phyloP scores from a whole-genome alignment of 805 yeast genomes.

The Tanozyma kutaoensis region DNA sequence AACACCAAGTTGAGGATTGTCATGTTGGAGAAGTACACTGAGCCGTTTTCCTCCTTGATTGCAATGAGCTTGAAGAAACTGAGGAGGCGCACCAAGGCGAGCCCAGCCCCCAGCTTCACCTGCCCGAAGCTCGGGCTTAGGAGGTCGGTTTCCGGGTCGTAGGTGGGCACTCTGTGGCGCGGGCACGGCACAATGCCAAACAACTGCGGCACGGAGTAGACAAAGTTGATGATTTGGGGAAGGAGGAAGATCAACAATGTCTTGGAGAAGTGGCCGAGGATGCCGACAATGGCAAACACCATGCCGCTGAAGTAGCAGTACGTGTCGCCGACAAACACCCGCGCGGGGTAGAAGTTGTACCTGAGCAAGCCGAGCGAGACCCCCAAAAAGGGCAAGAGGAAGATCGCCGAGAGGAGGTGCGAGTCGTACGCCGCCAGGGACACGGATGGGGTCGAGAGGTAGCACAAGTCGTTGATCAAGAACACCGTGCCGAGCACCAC shows the following conservation, averaged over 20 bases:
- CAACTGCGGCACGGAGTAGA: conserved; percentile 87
- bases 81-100: no score
- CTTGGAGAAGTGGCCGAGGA: conserved; percentile 91
- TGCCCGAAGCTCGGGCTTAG: no score
- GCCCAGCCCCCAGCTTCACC: no score
- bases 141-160: conserved; percentile 52
- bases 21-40: conserved; percentile 66
- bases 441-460: conserved; percentile 33
- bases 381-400: conserved; percentile 79
- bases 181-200: conserved; percentile 87
- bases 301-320: conserved; percentile 97
- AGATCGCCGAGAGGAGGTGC: conserved; percentile 68
- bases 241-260: conserved; percentile 75
- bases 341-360: conserved; percentile 84
- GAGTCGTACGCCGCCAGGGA: conserved; percentile 52
- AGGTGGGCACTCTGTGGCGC: conserved; percentile 81
- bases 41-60: no score
- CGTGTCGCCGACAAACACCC: conserved; percentile 94
- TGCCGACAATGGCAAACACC: conserved; percentile 97
- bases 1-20: conserved; percentile 75
- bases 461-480: conserved; percentile 64
- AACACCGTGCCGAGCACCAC: conserved; percentile 62
- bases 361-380: conserved; percentile 65
- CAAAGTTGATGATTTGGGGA: conserved; percentile 84
- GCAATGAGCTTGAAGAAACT: no score